Evolutionary conservation across 306 rosid species (phyloP).

Genomic region (Gynostemma pentaphyllum): DNA sequence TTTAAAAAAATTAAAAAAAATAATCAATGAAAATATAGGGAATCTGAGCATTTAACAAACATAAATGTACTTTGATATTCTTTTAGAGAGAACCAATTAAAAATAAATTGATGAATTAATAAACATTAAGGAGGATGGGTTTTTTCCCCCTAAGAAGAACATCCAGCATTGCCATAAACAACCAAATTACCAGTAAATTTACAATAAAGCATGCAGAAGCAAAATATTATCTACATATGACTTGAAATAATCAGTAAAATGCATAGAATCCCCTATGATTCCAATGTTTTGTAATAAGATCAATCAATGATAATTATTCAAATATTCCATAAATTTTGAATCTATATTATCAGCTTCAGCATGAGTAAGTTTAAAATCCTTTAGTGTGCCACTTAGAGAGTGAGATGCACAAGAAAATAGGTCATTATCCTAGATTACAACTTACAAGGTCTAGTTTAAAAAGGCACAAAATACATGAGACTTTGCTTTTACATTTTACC

Average conservation of each 20-base stretch:
- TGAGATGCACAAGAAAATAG: neutral
- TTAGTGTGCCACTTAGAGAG: neutral
- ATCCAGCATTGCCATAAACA: neutral
- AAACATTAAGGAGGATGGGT: neutral
- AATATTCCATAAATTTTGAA: neutral
- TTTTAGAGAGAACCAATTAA: neutral
- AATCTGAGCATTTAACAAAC: neutral
- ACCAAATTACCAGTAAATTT: neutral
- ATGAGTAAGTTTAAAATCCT: neutral
- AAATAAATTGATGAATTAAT: neutral
- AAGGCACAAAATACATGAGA: neutral
- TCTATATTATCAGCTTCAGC: neutral
- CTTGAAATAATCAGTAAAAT: neutral
- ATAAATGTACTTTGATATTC: neutral
- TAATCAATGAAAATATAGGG: neutral
- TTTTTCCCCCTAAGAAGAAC: neutral
- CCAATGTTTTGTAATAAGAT: neutral
- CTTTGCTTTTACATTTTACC: constrained; percentile 10
- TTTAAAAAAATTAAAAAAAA: neutral
- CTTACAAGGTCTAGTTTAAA: neutral
- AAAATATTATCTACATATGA: neutral
- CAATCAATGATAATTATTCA: neutral
- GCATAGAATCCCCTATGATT: neutral
- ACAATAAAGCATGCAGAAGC: neutral
- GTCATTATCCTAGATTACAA: no score